These are phyloP conservation scores for Symmetrospora coprosmae DNA, from an alignment of 768 basidiomycete genomes.

Conservation along the genomic window DNA sequence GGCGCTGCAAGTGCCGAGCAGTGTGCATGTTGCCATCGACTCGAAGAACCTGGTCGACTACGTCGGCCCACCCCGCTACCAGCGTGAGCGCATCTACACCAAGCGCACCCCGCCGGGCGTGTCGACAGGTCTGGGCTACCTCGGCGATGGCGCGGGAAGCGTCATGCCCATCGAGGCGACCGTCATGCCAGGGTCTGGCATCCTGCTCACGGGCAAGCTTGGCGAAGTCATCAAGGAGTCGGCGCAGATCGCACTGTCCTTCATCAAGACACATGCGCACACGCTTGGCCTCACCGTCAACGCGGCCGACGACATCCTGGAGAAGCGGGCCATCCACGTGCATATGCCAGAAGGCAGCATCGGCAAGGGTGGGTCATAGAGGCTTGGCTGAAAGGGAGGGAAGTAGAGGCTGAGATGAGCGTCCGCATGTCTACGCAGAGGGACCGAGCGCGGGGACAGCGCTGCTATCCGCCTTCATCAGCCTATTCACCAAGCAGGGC, in stretches of 20 bases:
- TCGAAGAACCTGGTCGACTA: conserved; percentile 86
- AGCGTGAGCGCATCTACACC: conserved; percentile 82
- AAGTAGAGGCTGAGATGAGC: not conserved
- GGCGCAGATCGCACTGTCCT: conserved; percentile 84
- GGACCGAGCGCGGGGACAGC: conserved; percentile 96
- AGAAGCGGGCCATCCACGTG: conserved; percentile 77
- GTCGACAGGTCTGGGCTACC: conserved; percentile 82
- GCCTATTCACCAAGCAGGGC: conserved; percentile 58
- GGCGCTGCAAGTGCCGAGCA: conserved; percentile 64
- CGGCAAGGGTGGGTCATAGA: conserved; percentile 45
- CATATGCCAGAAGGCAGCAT: conserved; percentile 94
- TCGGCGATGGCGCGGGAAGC: conserved; percentile 85
- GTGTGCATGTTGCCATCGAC: conserved; percentile 65
- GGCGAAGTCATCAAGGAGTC: conserved; percentile 96
- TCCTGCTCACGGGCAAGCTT: conserved; percentile 90
- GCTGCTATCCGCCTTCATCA: conserved; percentile 77
- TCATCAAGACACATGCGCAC: conserved; percentile 80
- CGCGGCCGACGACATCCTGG: conserved; percentile 60
- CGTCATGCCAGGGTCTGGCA: conserved; percentile 87
- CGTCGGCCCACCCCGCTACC: conserved; percentile 87
- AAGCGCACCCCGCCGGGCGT: conserved; percentile 75
- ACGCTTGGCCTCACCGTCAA: conserved; percentile 69
- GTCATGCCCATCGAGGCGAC: conserved; percentile 35
- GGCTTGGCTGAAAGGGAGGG: not conserved
- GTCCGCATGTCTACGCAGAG: too few relatives aligned